A percentile compares a stretch with the other conserved stretches of the same genome.
Conservation (phyloP, 106 monocot species). For the Dioscorea dumetorum region DNA sequence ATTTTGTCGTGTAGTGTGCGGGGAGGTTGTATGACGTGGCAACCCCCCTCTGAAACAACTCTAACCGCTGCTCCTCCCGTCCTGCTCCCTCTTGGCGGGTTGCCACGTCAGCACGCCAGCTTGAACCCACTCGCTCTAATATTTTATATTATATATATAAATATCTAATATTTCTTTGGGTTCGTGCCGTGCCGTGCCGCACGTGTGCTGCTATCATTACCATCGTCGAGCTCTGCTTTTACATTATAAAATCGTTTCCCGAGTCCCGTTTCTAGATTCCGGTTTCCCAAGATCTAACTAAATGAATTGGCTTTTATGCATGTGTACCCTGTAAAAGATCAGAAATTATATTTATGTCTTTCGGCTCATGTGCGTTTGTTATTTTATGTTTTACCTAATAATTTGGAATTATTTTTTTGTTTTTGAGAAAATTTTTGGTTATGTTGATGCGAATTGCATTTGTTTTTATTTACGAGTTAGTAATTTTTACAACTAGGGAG, state of each 20-base stretch:
- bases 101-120: not conserved
- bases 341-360: too few relatives aligned
- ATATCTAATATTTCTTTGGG: not conserved
- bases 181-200: not conserved
- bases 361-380: too few relatives aligned
- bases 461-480: too few relatives aligned
- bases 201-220: too few relatives aligned
- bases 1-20: not conserved
- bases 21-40: not conserved
- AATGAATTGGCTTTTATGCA: not conserved
- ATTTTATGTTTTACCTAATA: too few relatives aligned
- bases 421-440: too few relatives aligned
- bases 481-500: too few relatives aligned
- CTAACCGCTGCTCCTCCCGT: not conserved
- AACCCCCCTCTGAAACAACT: not conserved
- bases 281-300: not conserved
- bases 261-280: not conserved
- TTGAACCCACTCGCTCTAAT: not conserved
- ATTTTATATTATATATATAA: too few relatives aligned
- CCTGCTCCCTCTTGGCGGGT: not conserved
- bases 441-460: too few relatives aligned
- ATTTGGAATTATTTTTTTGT: too few relatives aligned
- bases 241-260: not conserved
- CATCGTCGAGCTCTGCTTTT: too few relatives aligned
- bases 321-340: too few relatives aligned